Evolutionary conservation across 306 rosid species (phyloP), one percentile per base, ranked within the genome.

Genomic region (Acacia melanoxylon): DNA sequence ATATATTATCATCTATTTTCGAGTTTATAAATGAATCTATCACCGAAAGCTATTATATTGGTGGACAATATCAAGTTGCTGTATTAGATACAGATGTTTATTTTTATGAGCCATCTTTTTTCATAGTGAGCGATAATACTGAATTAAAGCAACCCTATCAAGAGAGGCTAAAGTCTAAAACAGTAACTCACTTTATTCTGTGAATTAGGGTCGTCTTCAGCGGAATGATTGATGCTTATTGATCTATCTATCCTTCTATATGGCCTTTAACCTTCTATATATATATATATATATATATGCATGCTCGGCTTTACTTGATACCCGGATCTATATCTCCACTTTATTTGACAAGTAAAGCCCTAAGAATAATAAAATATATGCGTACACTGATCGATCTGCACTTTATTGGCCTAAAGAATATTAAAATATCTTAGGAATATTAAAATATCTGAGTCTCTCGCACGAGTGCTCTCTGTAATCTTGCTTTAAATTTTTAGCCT

Each of bases 121-220:
- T 49, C 19, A 7, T 12, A 59, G 29, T 6, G 24, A 19, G 8
- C 59, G 24, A 52, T 52, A 52, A 52, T 7, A 19, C 59, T 52
- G 59, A 56, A n/a, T 66, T 17, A 71, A 81, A 79, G 81, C 24
- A 31, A 51, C n/a, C 62, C 78, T 69, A 52, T 75, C 83, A 72
- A 33, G 61, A 56, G 25, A 56, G 25, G 35, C n/a, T 74, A 13
- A 48, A 51, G 27, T 81, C 51, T 66, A 35, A 78, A 79, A 59
- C 75, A 42, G n/a, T n/a, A n/a, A n/a, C n/a, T 40, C 62, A 76
- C 87, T 89, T 87, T 85, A 87, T 87, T 85, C 90, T 80, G 31
- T 85, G 86, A 78, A 78, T 46, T 75, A 68, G 76, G 78, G 74
- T 83, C 70, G 59, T 22, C 82, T 74, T 51, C 65, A 49, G 4